These are phyloP conservation scores for Cladosporium sp. DNA, from an alignment of 2,329 filamentous ascomycete species.

Conservation along the genomic window DNA sequence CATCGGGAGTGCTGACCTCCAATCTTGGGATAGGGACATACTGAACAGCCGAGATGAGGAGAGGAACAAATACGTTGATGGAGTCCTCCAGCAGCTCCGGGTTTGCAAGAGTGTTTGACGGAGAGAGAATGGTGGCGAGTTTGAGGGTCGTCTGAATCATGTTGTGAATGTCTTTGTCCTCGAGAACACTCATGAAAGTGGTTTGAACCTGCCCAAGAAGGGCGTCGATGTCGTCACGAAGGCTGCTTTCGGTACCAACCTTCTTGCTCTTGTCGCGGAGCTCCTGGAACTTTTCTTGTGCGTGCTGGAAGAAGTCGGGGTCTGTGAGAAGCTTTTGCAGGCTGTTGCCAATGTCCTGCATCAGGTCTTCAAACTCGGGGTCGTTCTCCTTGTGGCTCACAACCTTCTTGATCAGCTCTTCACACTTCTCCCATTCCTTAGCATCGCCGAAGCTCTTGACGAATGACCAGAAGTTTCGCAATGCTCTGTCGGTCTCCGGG, in stretches of 20 bases:
- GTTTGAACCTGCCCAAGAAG: slow-evolving; percentile 69
- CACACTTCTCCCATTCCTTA: slow-evolving; percentile 73
- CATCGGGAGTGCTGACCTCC: slow-evolving; percentile 79
- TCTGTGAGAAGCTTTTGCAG: slow-evolving; percentile 82
- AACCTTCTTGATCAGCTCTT: slow-evolving; percentile 68
- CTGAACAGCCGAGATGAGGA: slow-evolving; percentile 75
- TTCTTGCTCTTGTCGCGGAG: slow-evolving; percentile 59
- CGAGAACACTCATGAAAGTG: slow-evolving; percentile 68
- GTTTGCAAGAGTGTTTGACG: slow-evolving; percentile 65
- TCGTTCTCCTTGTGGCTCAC: slow-evolving; percentile 74
- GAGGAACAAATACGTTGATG: slow-evolving; percentile 77
- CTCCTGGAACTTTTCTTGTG: slow-evolving; percentile 65
- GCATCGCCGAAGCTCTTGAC: slow-evolving; percentile 76
- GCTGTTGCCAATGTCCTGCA: slow-evolving; percentile 71
- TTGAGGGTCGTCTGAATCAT: slow-evolving; percentile 67
- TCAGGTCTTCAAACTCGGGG: slow-evolving; percentile 77
- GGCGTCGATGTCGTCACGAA: slow-evolving; percentile 72
- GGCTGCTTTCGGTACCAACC: slow-evolving; percentile 65
- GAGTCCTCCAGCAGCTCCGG: slow-evolving; percentile 72
- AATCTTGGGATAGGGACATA: slow-evolving; percentile 87
- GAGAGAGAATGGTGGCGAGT: slow-evolving; percentile 70
- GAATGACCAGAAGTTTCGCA: slow-evolving; percentile 79
- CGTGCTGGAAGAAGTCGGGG: slow-evolving; percentile 79
- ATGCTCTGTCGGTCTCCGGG: slow-evolving; percentile 70
- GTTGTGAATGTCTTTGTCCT: slow-evolving; percentile 72